Base-by-base conservation (phyloP, 768 basidiomycete species). In the Amanita muscaria region DNA sequence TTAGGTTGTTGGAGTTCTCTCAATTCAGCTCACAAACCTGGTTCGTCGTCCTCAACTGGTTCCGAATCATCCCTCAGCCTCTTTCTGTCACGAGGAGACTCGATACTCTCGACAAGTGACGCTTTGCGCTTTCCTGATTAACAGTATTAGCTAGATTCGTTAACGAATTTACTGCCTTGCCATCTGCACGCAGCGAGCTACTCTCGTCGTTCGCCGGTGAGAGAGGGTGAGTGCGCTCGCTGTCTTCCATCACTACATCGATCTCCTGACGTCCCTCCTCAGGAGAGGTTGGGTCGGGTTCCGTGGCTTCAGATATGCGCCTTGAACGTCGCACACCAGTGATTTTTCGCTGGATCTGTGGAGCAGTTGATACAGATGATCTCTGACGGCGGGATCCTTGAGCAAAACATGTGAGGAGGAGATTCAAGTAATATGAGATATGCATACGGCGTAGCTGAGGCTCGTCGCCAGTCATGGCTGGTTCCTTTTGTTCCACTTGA, bases 61-160 rank as follows among this genome's bases (percentile, higher is more conserved):
- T 81, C 80, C 0, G 81, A 84, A 21, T 80, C 80, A 52, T 83
- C 83, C n/a, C 83, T 68, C 3, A 57, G 39, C 33, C 77, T 69
- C 59, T 85, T 84, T 46, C 61, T 70, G 14, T 79, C 77, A 16
- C 73, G 71, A 14, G 65, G 64, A 35, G 67, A 61, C 54, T 74
- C 71, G 11, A 61, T 48, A n/a, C 56, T 60, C 46, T 77, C 80
- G 14, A 67, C 52, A 33, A 76, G 68, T 3, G 76, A 77, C 2
- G 73, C 74, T 53, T 83, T 83, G 21, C 83, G 77, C 64, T 86
- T 86, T 24, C 69, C 82, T 80, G 55, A 6, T 38, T 16, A 6
- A 16, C 14, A 8, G 15, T n/a, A 32, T 40, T 12, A 42, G n/a
- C 21, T 11, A 37, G 4, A 36, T 1, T 36, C 32, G 15, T 24